These are phyloP conservation scores for Cupressus sempervirens DNA, from an alignment of 75 land plant genomes.

Conservation along the genomic window DNA sequence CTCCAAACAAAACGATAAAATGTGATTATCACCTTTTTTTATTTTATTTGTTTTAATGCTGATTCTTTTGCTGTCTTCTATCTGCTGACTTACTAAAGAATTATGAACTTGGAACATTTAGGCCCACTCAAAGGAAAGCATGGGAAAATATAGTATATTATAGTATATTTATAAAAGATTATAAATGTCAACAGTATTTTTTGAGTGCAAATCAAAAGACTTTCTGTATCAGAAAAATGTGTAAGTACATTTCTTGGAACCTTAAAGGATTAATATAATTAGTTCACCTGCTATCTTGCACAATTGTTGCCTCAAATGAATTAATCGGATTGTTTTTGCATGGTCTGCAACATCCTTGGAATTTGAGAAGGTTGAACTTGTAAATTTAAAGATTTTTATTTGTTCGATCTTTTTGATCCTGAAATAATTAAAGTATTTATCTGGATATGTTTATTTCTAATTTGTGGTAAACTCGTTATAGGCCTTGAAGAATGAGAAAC, in stretches of 20 bases:
- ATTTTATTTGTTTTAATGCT: too few species aligned
- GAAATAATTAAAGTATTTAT: neutral
- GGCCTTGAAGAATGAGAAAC: conserved; percentile 59
- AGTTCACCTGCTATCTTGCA: neutral
- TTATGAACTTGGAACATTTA: neutral
- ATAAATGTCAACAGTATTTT: neutral
- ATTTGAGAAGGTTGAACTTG: neutral
- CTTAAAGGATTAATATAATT: neutral
- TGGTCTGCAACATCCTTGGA: neutral
- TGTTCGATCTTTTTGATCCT: neutral
- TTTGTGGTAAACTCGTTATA: conserved; percentile 14
- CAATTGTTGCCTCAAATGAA: neutral
- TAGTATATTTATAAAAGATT: neutral
- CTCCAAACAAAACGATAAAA: too few species aligned
- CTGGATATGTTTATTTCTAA: neutral
- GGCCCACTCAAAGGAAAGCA: neutral
- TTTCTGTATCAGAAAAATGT: neutral
- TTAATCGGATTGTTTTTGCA: neutral
- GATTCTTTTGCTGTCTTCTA: too few species aligned
- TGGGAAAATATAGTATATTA: neutral
- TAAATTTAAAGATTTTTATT: neutral
- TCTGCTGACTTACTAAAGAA: neutral
- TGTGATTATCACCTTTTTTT: too few species aligned
- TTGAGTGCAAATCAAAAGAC: neutral
- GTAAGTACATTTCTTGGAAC: neutral